These are phyloP conservation scores for Biscogniauxia sp. DNA, from an alignment of 2,329 filamentous ascomycete genomes.

Conservation along the genomic window DNA sequence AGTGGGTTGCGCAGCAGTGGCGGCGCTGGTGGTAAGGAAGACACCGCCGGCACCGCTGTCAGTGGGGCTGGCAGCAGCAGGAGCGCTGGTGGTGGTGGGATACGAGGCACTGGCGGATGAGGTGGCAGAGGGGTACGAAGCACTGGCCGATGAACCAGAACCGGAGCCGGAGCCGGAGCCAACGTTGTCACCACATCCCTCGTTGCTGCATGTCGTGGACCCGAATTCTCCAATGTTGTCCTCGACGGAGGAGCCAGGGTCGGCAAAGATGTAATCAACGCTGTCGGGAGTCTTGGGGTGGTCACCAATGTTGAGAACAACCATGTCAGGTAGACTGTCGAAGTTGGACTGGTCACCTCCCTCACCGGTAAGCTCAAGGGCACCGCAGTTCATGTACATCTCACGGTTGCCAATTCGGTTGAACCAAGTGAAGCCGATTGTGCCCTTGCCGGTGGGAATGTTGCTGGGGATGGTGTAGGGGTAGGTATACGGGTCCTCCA, in stretches of 20 bases:
- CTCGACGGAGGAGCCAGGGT: slow-evolving; percentile 61
- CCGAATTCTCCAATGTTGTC: slow-evolving; percentile 37
- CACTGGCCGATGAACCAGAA: slow-evolving; percentile 9
- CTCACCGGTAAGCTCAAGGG: slow-evolving; percentile 61
- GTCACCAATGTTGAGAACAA: slow-evolving; percentile 64
- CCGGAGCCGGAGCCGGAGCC: slow-evolving; percentile 19
- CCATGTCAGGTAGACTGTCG: slow-evolving; percentile 68
- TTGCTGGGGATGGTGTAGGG: slow-evolving; percentile 69
- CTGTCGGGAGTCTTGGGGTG: slow-evolving; percentile 35
- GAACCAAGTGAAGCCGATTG: slow-evolving; percentile 91
- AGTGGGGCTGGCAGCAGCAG: slow-evolving; percentile 19
- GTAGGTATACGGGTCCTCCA: slow-evolving; percentile 55
- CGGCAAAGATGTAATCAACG: slow-evolving; percentile 63
- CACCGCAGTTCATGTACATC: slow-evolving; percentile 96
- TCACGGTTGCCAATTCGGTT: slow-evolving; percentile 92
- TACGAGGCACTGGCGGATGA: slow-evolving; percentile 7
- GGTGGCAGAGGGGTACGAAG: slow-evolving; percentile 8
- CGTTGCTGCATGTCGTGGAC: slow-evolving; percentile 34
- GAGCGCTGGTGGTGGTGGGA: slow-evolving; percentile 11
- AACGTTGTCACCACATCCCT: slow-evolving; percentile 24
- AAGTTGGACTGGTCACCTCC: slow-evolving; percentile 53
- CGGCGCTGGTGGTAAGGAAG: slow-evolving; percentile 21
- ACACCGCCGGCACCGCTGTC: slow-evolving; percentile 18
- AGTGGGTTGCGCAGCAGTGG: slow-evolving; percentile 14
- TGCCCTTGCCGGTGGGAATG: slow-evolving; percentile 73